These are phyloP conservation scores for Naegleria fowleri DNA, from an alignment of 208 protist species.

Conservation along the genomic window DNA sequence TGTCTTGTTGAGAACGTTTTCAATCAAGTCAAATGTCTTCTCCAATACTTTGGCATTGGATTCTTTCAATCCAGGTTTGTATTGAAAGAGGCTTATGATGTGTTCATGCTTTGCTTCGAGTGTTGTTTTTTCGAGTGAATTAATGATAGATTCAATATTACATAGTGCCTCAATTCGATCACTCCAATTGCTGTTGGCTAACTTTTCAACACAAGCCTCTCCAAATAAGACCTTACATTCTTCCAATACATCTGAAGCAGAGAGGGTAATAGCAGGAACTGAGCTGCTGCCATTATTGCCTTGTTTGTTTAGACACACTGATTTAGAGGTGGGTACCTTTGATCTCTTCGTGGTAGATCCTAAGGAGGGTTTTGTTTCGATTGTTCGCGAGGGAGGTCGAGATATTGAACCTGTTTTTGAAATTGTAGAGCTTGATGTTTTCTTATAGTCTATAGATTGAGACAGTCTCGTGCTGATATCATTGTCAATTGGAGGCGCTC, in stretches of 20 bases:
- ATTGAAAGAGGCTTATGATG: neutral
- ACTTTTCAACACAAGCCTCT: neutral
- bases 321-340: neutral
- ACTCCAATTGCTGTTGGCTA: neutral
- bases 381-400: neutral
- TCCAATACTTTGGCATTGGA: slow-evolving; percentile 18
- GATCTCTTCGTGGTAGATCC: neutral
- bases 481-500: neutral
- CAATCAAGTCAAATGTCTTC: neutral
- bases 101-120: neutral
- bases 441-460: neutral
- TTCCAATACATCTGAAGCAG: neutral
- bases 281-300: neutral
- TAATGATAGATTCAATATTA: neutral
- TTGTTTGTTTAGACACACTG: neutral
- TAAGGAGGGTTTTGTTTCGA: neutral
- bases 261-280: neutral
- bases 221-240: neutral
- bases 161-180: neutral
- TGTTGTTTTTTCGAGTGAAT: neutral
- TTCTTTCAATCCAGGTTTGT: neutral
- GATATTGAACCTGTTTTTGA: neutral
- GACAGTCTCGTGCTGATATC: neutral
- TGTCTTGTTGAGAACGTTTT: neutral
- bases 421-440: neutral